These are phyloP conservation scores for Pontederia crassipes DNA, from an alignment of 176 grass and related monocot species.

Conservation along the genomic window DNA sequence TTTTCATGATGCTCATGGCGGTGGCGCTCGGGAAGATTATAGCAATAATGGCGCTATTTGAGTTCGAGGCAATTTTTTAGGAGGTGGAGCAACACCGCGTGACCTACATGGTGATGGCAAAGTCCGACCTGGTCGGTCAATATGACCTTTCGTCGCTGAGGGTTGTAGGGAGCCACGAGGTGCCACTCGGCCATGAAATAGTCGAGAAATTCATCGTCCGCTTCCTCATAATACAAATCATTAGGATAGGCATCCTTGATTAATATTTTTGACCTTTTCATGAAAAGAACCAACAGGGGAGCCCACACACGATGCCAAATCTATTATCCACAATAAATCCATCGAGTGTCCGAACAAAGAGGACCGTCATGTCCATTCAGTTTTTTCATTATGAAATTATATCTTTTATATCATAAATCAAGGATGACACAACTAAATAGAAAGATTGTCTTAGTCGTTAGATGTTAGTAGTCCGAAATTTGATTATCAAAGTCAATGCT, in stretches of 20 bases:
- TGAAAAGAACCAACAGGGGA: no score
- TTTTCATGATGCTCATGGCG: conserved; percentile 21
- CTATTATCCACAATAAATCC: no score
- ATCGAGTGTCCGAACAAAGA: no score
- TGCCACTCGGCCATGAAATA: conserved; percentile 20
- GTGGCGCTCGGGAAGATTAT: conserved; percentile 33
- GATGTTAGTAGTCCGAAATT: no score
- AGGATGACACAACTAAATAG: no score
- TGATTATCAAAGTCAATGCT: no score
- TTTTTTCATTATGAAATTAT: no score
- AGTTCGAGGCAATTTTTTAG: conserved; percentile 17
- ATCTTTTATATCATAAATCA: no score
- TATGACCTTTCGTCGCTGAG: conserved; percentile 15
- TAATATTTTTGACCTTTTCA: no score
- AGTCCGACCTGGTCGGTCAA: neutral
- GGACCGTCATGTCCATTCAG: no score
- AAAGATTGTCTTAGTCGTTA: no score
- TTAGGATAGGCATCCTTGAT: conserved; percentile 9
- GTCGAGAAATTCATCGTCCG: conserved; percentile 24
- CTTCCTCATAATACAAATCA: conserved; percentile 33
- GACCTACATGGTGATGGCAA: conserved; percentile 27
- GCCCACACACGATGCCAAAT: no score
- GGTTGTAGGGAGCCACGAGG: conserved; percentile 36
- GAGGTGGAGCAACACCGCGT: conserved; percentile 37
- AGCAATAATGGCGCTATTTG: conserved; percentile 22